Percentiles rank a stretch among this genome's conserved stretches.
Evolutionary conservation across 2,329 filamentous ascomycete genomes (phyloP).

Genomic region (Metarhizium guizhouense): DNA sequence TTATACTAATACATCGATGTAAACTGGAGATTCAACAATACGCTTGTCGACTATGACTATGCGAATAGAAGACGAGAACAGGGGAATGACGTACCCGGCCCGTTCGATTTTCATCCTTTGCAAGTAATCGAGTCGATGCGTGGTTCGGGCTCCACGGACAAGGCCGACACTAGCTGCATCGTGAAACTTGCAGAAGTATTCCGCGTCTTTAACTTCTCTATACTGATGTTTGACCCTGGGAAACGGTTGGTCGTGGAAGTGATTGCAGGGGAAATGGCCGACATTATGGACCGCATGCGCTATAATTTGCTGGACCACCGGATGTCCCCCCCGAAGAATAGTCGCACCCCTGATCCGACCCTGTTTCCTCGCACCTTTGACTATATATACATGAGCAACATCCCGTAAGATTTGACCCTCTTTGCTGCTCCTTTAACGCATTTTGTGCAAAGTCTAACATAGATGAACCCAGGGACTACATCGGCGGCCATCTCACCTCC

Average conservation of each 20-base stretch:
- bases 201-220: neutral
- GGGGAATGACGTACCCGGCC: neutral
- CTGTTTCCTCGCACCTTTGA: conserved; percentile 18
- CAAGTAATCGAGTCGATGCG: neutral
- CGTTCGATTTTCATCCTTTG: neutral
- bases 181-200: neutral
- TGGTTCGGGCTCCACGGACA: neutral
- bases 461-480: conserved; percentile 15
- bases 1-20: neutral
- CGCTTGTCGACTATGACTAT: neutral
- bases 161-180: neutral
- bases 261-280: conserved; percentile 21
- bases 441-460: conserved; percentile 1
- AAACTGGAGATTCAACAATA: neutral
- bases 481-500: conserved; percentile 17
- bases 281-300: conserved; percentile 19
- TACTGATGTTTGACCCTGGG: neutral
- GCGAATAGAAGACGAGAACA: neutral
- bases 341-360: conserved; percentile 8
- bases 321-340: neutral
- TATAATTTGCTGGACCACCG: conserved; percentile 15
- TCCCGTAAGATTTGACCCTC: conserved; percentile 13
- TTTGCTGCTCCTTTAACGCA: neutral
- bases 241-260: conserved; percentile 12
- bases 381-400: conserved; percentile 21